Percentiles rank a stretch among this genome's conserved stretches.
Conservation (phyloP, 805 yeast genomes). For the Candida koratica region DNA sequence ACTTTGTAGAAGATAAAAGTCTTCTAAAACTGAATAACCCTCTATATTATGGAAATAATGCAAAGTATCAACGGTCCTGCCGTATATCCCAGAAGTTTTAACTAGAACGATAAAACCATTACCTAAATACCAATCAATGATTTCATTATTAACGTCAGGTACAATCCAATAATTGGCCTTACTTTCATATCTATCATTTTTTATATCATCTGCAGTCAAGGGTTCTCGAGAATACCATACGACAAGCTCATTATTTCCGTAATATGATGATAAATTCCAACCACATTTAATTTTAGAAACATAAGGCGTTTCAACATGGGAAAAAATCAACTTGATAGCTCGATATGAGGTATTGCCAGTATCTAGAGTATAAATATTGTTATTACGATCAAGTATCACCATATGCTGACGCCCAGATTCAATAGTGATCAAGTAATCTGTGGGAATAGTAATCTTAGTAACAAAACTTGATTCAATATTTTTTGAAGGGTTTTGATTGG, state of each 20-base stretch:
- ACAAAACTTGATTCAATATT: constrained; percentile 23
- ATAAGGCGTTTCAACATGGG: background rate
- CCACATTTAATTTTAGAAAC: constrained; percentile 57
- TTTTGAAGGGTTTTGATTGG: background rate
- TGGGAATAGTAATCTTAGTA: constrained; percentile 20
- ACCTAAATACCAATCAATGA: constrained; percentile 56
- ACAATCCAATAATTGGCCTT: constrained; percentile 40
- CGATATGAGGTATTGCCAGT: constrained; percentile 23
- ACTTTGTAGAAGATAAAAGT: constrained; percentile 16
- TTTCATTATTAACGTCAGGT: constrained; percentile 35
- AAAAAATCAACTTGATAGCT: constrained; percentile 45
- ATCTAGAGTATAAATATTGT: constrained; percentile 63
- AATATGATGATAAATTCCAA: constrained; percentile 58
- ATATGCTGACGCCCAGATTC: constrained; percentile 65
- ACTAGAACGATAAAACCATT: constrained; percentile 50
- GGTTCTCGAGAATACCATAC: constrained; percentile 47
- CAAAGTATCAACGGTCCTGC: constrained; percentile 9
- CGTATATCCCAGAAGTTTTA: constrained; percentile 20
- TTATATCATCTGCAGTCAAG: constrained; percentile 18
- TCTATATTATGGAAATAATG: constrained; percentile 16
- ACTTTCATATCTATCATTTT: constrained; percentile 14
- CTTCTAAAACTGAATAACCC: constrained; percentile 13
- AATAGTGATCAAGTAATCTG: constrained; percentile 38
- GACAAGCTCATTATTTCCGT: constrained; percentile 46
- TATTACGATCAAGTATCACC: constrained; percentile 50